Base-by-base conservation (phyloP, 352 stramenopile genomes). In the Elongisporangium undulatum region DNA sequence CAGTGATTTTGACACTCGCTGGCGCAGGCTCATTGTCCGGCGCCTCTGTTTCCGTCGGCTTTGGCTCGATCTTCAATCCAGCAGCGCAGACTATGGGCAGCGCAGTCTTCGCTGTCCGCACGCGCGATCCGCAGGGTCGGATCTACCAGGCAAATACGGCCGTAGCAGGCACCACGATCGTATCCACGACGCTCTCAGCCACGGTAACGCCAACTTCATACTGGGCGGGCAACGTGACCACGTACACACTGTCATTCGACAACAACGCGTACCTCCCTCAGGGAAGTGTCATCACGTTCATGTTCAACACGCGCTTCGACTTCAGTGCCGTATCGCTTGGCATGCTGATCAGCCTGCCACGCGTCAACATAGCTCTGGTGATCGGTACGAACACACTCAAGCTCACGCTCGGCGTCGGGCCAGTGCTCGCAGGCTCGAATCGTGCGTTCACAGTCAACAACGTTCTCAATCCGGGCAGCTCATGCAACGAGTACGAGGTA, bases 381-480 rank as follows among this genome's bases (percentile, higher is more conserved):
- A 41, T 41, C 29, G 8, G 29, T 13, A 15, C 53, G 15, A 75
- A 61, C 24, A 63, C 17, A 3, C 52, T 63, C 17, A 58, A 41
- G 20, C 29, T 88, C 19, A 78, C 65, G 1, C 51, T 82, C 17
- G 75, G 69, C 10, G 70, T 68, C 3, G 67, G 71, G 12, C 55
- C 66, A 19, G 62, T 85, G 5, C 12, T 54, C 0, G 20, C 79
- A 22, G 77, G 79, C 23, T 68, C 61, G 12, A 69, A 64, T n/a
- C 68, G 80, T 0, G 53, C 49, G 10, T 82, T 89, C 51, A 72
- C 67, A 1, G 17, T 91, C 16, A 62, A 66, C 3, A 66, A 67
- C 19, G 64, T 91, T n/a, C 56, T 84, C 22, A 89, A 85, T 54
- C 82, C 79, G 12, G 79, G 82, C 12, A 66, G 62, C 16, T 84